Evolutionary conservation across 352 stramenopile species (phyloP).

Genomic region (Pythium monospermum): DNA sequence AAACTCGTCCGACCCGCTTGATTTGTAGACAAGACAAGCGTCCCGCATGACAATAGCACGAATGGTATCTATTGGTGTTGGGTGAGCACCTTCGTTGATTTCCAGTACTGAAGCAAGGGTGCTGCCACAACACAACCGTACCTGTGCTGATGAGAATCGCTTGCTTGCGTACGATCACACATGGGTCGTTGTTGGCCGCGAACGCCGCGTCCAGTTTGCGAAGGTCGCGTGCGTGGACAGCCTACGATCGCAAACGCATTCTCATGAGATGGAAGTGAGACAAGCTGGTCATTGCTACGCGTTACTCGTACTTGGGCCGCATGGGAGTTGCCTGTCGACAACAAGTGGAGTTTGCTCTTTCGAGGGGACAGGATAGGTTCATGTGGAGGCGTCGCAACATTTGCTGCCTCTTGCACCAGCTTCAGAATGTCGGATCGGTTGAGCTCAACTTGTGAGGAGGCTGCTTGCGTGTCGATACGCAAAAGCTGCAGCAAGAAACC

Average conservation of each 20-base stretch:
- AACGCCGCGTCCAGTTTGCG: conserved; percentile 68
- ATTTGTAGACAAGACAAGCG: conserved; percentile 43
- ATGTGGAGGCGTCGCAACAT: background rate
- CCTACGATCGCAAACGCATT: conserved; percentile 18
- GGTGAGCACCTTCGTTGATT: no score
- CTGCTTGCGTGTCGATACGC: conserved; percentile 4
- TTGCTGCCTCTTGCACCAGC: conserved; percentile 9
- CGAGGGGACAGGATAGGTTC: conserved; percentile 3
- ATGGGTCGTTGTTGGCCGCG: conserved; percentile 55
- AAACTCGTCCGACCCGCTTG: conserved; percentile 33
- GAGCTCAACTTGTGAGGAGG: background rate
- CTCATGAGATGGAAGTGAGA: background rate
- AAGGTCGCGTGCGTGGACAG: conserved; percentile 57
- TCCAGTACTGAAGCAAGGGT: no score
- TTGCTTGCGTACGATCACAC: conserved; percentile 57
- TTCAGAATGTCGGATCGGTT: conserved; percentile 11
- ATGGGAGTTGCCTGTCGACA: conserved; percentile 8
- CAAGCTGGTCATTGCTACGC: background rate
- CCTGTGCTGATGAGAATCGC: conserved; percentile 60
- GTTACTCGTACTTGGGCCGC: conserved; percentile 1
- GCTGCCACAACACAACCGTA: conserved; percentile 9
- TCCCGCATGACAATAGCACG: conserved; percentile 51
- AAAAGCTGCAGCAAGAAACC: no score
- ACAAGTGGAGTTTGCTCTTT: conserved; percentile 11
- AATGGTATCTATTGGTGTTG: conserved; percentile 58